Evolutionary conservation across 257 asterid species (phyloP).

Genomic region (Penstemon barbatus): DNA sequence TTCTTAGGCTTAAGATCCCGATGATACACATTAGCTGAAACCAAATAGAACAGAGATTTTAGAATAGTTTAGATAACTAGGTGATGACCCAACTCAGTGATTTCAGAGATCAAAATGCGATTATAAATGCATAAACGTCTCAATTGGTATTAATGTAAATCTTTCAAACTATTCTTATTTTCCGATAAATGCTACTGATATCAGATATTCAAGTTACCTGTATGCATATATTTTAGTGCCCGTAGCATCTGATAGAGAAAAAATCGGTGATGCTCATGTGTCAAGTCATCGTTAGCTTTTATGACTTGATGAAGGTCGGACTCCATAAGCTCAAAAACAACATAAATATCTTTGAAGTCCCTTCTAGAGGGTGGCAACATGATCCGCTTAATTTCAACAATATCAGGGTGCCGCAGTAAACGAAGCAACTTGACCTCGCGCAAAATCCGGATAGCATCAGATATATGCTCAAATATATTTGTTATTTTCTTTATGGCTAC

Average conservation of each 20-base stretch:
- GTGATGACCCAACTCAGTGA: constrained; percentile 5
- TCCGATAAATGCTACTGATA: neutral
- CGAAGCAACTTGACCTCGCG: constrained; percentile 88
- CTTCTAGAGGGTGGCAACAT: constrained; percentile 89
- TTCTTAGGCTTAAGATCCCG: constrained; percentile 95
- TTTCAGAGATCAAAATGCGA: constrained; percentile 5
- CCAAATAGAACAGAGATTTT: constrained; percentile 17
- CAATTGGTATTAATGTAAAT: neutral
- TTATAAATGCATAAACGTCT: no score
- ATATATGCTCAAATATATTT: constrained; percentile 75
- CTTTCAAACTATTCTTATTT: constrained; percentile 14
- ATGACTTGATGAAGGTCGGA: constrained; percentile 97
- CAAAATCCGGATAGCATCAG: constrained; percentile 86
- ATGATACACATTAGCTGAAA: constrained; percentile 91
- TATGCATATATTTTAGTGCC: constrained; percentile 85
- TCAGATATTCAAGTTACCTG: constrained; percentile 50
- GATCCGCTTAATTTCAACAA: constrained; percentile 85
- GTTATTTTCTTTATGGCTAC: constrained; percentile 91
- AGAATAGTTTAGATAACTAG: constrained; percentile 24
- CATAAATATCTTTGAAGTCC: constrained; percentile 83
- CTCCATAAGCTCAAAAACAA: constrained; percentile 95
- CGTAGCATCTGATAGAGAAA: constrained; percentile 92
- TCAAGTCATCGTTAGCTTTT: constrained; percentile 92
- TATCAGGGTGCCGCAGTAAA: constrained; percentile 85
- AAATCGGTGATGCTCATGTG: constrained; percentile 88